Evolutionary conservation across 176 grass and related monocot genomes (phyloP).

Genomic region (Paspalum vaginatum): DNA sequence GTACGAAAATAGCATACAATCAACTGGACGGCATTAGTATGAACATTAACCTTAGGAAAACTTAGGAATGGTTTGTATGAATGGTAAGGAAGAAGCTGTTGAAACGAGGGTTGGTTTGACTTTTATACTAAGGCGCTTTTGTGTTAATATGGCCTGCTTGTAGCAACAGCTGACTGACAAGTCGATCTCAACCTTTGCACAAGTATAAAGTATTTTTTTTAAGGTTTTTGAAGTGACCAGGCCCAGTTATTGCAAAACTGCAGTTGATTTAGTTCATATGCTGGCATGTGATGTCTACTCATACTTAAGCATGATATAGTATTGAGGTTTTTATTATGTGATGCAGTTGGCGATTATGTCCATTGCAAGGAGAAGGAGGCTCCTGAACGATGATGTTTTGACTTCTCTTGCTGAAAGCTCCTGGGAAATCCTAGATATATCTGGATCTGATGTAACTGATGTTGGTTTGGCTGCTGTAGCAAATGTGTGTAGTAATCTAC

Average conservation of each 20-base stretch:
- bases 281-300: background rate
- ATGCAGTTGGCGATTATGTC: slow-evolving; percentile 80
- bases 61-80: background rate
- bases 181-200: background rate
- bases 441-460: slow-evolving; percentile 87
- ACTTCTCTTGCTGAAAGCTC: slow-evolving; percentile 77
- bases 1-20: slow-evolving; percentile 1
- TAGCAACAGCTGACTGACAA: background rate
- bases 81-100: background rate
- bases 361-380: slow-evolving; percentile 81
- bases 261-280: background rate
- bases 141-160: background rate
- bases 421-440: slow-evolving; percentile 88
- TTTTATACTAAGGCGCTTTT: background rate
- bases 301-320: slow-evolving; percentile 9
- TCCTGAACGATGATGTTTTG: slow-evolving; percentile 77
- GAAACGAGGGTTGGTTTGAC: background rate
- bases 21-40: background rate
- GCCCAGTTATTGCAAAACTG: background rate
- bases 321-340: slow-evolving; percentile 41
- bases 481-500: slow-evolving; percentile 71
- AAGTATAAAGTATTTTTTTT: slow-evolving; percentile 16
- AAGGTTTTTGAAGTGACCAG: background rate
- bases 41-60: slow-evolving; percentile 12
- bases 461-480: slow-evolving; percentile 59